phyloP scores from a whole-genome alignment of 208 protist genomes.

The Trypanosoma cruzi region DNA sequence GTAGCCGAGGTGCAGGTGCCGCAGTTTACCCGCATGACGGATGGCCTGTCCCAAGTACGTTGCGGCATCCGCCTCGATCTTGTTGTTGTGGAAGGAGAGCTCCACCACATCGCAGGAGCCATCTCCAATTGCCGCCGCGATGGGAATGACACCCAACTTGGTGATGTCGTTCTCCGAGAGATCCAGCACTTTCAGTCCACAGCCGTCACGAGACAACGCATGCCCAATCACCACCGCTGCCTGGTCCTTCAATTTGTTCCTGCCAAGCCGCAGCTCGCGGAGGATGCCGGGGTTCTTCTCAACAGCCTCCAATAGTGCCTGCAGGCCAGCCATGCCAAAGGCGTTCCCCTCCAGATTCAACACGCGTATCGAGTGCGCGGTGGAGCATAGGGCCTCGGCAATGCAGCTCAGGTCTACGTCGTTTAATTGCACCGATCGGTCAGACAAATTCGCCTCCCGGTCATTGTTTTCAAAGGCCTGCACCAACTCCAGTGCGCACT shows the following conservation, averaged over 20 bases:
- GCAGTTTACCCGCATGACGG: constrained; percentile 52
- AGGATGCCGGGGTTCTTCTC: constrained; percentile 77
- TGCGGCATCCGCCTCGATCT: constrained; percentile 79
- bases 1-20: constrained; percentile 91
- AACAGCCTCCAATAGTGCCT: constrained; percentile 78
- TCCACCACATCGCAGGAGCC: constrained; percentile 74
- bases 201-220: constrained; percentile 64
- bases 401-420: constrained; percentile 80
- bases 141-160: constrained; percentile 82
- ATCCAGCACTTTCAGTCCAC: constrained; percentile 88
- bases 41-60: constrained; percentile 62
- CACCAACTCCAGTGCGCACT: constrained; percentile 67
- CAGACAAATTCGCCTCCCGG: constrained; percentile 45
- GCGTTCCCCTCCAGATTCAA: constrained; percentile 85
- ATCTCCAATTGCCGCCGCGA: constrained; percentile 61
- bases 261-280: constrained; percentile 81
- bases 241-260: constrained; percentile 88
- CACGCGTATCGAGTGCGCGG: constrained; percentile 49
- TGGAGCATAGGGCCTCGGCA: constrained; percentile 59
- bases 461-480: constrained; percentile 68
- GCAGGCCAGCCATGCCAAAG: constrained; percentile 79
- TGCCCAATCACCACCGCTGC: constrained; percentile 79
- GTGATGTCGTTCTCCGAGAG: constrained; percentile 88
- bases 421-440: constrained; percentile 58
- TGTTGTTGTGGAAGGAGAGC: constrained; percentile 91